Percentiles rank a stretch among this genome's conserved stretches.
These are phyloP conservation scores for Euphrasia arctica DNA, from an alignment of 305 asterid genomes.

Conservation along the genomic window DNA sequence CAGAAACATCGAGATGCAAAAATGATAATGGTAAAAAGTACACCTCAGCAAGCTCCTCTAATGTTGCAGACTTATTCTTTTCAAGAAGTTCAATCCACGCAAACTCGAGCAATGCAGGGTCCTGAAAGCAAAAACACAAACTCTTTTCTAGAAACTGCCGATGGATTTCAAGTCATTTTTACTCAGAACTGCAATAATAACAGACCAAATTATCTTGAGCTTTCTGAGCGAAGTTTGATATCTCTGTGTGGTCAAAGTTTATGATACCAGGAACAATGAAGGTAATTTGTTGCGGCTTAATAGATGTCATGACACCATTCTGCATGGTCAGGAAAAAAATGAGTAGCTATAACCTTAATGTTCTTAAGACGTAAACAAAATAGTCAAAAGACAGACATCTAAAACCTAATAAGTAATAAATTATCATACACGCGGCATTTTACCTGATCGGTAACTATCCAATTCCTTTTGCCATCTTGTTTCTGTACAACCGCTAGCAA, in stretches of 20 bases:
- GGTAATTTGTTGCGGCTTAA: slow-evolving; percentile 90
- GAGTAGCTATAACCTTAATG: slow-evolving; percentile 22
- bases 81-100: slow-evolving; percentile 97
- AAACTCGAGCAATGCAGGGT: slow-evolving; percentile 78
- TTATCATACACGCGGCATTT: slow-evolving; percentile 26
- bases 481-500: slow-evolving; percentile 79
- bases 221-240: slow-evolving; percentile 64
- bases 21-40: slow-evolving; percentile 29
- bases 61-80: slow-evolving; percentile 63
- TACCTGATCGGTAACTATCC: slow-evolving; percentile 94
- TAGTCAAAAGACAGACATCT: too few species aligned
- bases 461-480: slow-evolving; percentile 95
- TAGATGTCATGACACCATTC: slow-evolving; percentile 78
- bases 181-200: slow-evolving; percentile 26
- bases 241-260: slow-evolving; percentile 67
- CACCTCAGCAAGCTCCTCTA: slow-evolving; percentile 90
- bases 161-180: slow-evolving; percentile 22
- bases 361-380: slow-evolving; percentile 18
- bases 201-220: slow-evolving; percentile 79
- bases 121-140: slow-evolving; percentile 50
- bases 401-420: too few species aligned
- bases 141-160: slow-evolving; percentile 12
- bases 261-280: slow-evolving; percentile 82
- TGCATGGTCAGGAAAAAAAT: slow-evolving; percentile 34
- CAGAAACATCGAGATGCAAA: slow-evolving; percentile 36